Evolutionary conservation across 345 rosid genomes (phyloP), one percentile per base, ranked within the genome.

Genomic region (Citrus australasica): DNA sequence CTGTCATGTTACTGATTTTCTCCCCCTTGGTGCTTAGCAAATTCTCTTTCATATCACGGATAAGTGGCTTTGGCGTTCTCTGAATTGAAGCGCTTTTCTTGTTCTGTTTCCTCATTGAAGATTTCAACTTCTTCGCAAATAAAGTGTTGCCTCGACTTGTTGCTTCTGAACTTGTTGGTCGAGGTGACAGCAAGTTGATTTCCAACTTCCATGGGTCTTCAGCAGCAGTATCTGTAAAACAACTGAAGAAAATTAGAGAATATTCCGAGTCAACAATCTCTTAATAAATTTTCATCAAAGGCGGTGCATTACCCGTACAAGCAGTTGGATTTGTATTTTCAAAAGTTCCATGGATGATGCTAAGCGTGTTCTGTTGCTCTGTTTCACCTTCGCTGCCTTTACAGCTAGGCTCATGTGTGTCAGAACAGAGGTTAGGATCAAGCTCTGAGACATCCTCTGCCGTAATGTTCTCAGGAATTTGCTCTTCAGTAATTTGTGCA

Each of bases 21-120:
- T 65, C 69, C 73, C n/a, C 74, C 81, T 70, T 87, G 32, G 46
- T 64, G 63, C 73, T 56, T 1, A 5, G 32, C 9, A 62, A 65
- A 48, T 85, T 85, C 73, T 85, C 88, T 42, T 85, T 87, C 85
- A 70, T 80, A 17, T 64, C 79, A 71, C 55, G 25, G 3, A 28
- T 25, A n/a, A 35, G 61, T 65, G 73, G 79, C 69, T 71, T 81
- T 0, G 80, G 82, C 28, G 69, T 82, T 38, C 38, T 72, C 70
- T 67, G 81, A 14, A 78, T 53, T 48, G 71, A 40, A 67, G 65
- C 42, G 3, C 37, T 64, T 63, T 25, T 82, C 16, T 35, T 62
- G 38, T 69, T 79, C 64, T 66, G 69, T 56, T 68, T 68, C 76
- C 62, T 65, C 63, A 40, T 3, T 58, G 83, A 80, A 28, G 71